Evolutionary conservation across 2,329 filamentous ascomycete genomes (phyloP).

Genomic region (Verruconis gallopava): DNA sequence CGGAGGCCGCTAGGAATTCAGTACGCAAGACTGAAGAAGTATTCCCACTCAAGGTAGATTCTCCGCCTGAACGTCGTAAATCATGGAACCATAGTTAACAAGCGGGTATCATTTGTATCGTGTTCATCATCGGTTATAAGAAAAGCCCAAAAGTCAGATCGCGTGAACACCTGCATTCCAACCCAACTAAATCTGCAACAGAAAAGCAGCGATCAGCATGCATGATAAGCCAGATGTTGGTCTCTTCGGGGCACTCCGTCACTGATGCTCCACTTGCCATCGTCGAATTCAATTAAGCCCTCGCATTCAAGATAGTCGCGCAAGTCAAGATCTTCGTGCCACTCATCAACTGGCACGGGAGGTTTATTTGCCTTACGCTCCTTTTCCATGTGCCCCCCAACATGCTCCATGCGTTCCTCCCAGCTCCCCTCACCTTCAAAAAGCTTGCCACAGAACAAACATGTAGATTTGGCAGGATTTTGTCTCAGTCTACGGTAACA

Average conservation of each 20-base stretch:
- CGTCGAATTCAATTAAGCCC: constrained; percentile 22
- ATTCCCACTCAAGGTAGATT: no score
- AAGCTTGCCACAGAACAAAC: constrained; percentile 49
- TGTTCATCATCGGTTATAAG: no score
- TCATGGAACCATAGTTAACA: no score
- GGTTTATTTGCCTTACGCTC: constrained; percentile 23
- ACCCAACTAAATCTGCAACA: no score
- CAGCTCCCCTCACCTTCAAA: constrained; percentile 56
- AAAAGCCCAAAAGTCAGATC: no score
- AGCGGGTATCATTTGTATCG: no score
- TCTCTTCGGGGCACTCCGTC: constrained; percentile 6
- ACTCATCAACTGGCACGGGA: not conserved
- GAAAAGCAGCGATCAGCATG: not conserved
- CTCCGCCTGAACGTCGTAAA: no score
- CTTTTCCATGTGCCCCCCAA: constrained; percentile 65
- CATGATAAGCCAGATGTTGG: not conserved
- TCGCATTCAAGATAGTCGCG: constrained; percentile 28
- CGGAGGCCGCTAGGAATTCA: no score
- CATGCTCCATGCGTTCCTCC: constrained; percentile 79
- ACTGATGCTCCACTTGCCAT: constrained; percentile 22
- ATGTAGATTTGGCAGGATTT: constrained; percentile 47
- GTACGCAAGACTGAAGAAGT: no score
- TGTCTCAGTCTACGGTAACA: constrained; percentile 50
- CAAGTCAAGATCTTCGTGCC: constrained; percentile 12
- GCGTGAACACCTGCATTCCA: no score